Evolutionary conservation across 208 protist genomes (phyloP).

Genomic region (Phytomonas sp.): DNA sequence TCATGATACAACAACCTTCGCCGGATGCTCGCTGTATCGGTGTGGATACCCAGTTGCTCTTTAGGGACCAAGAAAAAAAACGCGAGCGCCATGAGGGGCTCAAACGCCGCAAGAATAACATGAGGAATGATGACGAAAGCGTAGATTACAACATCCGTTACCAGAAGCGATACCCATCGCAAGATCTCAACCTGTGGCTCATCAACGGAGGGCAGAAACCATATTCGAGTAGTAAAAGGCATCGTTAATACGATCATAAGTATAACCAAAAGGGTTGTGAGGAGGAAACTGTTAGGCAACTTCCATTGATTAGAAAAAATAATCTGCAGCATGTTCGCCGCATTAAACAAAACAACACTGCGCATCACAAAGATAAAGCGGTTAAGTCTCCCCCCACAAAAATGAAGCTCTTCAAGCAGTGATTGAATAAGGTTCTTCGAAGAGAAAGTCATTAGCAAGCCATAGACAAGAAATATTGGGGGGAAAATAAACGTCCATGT

Average conservation of each 20-base stretch:
- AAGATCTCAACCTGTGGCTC: constrained; percentile 53
- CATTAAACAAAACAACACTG: constrained; percentile 59
- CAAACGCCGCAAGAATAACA: constrained; percentile 40
- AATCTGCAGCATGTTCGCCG: constrained; percentile 64
- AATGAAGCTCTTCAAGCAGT: constrained; percentile 50
- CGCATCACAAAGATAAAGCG: constrained; percentile 64
- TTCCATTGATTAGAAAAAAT: constrained; percentile 21
- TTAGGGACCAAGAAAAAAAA: constrained; percentile 54
- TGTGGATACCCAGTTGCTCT: constrained; percentile 17
- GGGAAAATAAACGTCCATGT: constrained; percentile 40
- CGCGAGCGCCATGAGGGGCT: constrained; percentile 53
- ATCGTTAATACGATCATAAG: constrained; percentile 46
- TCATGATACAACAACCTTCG: constrained; percentile 51
- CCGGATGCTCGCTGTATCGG: constrained; percentile 39
- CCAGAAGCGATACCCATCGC: constrained; percentile 36
- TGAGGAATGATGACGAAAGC: constrained; percentile 50
- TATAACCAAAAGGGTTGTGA: constrained; percentile 52
- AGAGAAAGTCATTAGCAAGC: constrained; percentile 32
- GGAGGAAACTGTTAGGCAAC: constrained; percentile 52
- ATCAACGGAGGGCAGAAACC: constrained; percentile 68
- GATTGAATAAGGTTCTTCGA: constrained; percentile 39
- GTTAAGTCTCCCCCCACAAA: constrained; percentile 43
- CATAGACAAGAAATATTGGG: constrained; percentile 44
- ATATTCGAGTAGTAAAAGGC: constrained; percentile 68
- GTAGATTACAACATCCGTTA: constrained; percentile 34